These are phyloP conservation scores for Sistotremastrum niveocremeum DNA, from an alignment of 768 basidiomycete species.

Conservation along the genomic window DNA sequence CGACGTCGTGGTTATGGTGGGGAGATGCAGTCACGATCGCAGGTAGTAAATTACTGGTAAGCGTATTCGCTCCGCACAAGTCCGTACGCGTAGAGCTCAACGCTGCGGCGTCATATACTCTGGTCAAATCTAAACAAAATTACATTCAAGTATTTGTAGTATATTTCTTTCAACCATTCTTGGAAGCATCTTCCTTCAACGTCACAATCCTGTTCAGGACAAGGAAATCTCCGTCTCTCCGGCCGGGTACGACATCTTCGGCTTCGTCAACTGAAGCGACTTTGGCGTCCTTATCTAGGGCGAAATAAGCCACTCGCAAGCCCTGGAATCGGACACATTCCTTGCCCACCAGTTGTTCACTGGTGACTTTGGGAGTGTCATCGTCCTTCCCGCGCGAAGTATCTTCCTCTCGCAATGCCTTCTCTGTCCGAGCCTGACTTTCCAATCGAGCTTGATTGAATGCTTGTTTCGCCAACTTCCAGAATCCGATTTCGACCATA, in stretches of 20 bases:
- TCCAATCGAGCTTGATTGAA: slow-evolving; percentile 53
- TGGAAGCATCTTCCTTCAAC: slow-evolving; percentile 88
- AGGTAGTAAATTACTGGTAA: too few species aligned
- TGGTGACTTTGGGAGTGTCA: slow-evolving; percentile 59
- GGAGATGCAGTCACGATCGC: too few species aligned
- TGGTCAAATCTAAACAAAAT: too few species aligned
- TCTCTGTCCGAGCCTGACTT: slow-evolving; percentile 45
- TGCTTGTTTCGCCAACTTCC: slow-evolving; percentile 58
- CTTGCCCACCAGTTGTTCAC: slow-evolving; percentile 71
- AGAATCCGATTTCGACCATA: slow-evolving; percentile 83
- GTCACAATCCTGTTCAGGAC: slow-evolving; percentile 88
- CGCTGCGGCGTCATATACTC: too few species aligned
- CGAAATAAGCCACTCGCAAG: slow-evolving; percentile 88
- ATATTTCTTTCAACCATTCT: slow-evolving; percentile 22
- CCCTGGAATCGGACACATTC: slow-evolving; percentile 97
- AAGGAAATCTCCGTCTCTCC: slow-evolving; percentile 60
- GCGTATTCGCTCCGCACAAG: too few species aligned
- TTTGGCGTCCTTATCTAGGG: slow-evolving; percentile 76
- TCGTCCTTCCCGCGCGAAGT: slow-evolving; percentile 23
- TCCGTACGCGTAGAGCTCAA: too few species aligned
- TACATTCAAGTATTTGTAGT: background rate
- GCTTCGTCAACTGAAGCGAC: slow-evolving; percentile 50
- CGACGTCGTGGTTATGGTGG: too few species aligned
- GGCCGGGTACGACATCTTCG: slow-evolving; percentile 25
- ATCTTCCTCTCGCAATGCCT: slow-evolving; percentile 34